Evolutionary conservation across 2,329 filamentous ascomycete species (phyloP).

Genomic region (Albophoma yamanashiensis): DNA sequence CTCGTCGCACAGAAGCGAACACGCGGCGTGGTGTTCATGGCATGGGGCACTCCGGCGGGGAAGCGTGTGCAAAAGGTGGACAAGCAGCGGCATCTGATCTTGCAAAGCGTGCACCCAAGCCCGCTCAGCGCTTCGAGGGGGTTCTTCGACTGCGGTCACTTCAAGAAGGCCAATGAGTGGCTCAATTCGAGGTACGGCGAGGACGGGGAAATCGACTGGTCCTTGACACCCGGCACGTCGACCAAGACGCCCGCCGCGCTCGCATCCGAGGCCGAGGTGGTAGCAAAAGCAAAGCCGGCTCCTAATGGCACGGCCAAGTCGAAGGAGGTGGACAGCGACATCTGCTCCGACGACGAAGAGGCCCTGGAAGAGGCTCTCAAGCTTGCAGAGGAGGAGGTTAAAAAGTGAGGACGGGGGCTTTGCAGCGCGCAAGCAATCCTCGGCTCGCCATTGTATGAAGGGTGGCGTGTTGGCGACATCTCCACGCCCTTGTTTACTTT

Average conservation of each 20-base stretch:
- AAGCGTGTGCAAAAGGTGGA: constrained; percentile 70
- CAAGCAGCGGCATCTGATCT: constrained; percentile 62
- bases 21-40: constrained; percentile 83
- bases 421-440: background rate
- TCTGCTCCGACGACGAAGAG: constrained; percentile 25
- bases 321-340: constrained; percentile 15
- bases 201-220: constrained; percentile 81
- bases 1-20: constrained; percentile 67
- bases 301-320: constrained; percentile 3
- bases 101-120: constrained; percentile 84
- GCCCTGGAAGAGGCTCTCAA: constrained; percentile 24
- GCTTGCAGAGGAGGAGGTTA: constrained; percentile 17
- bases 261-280: constrained; percentile 12
- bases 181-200: constrained; percentile 65
- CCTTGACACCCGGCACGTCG: constrained; percentile 32
- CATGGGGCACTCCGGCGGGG: constrained; percentile 81
- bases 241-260: constrained; percentile 17
- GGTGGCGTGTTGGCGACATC: background rate
- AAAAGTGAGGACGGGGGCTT: constrained; percentile 6
- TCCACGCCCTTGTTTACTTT: background rate
- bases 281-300: constrained; percentile 1
- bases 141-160: constrained; percentile 77
- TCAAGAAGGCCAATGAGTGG: constrained; percentile 78
- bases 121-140: constrained; percentile 77
- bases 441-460: background rate